Conservation (phyloP, 129 eudicot genomes). For the Erigeron canadensis region DNA sequence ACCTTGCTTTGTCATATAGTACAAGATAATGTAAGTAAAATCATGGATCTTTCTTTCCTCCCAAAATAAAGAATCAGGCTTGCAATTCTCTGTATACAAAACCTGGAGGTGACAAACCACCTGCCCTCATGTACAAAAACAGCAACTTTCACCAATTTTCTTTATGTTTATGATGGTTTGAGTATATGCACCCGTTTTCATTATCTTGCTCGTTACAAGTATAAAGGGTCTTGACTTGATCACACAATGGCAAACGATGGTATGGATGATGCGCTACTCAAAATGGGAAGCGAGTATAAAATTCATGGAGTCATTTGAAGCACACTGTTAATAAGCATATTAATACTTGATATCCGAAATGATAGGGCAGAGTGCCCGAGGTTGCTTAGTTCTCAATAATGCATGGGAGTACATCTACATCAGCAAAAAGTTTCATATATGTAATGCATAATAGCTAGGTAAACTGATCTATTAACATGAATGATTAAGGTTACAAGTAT, state of each 20-base stretch:
- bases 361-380: not conserved
- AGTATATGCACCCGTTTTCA: too few species aligned
- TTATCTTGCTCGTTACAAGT: too few species aligned
- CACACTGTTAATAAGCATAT: too few species aligned
- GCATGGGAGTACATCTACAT: too few species aligned
- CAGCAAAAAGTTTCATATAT: too few species aligned
- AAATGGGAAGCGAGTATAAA: slow-evolving; percentile 29
- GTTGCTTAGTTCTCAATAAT: too few species aligned
- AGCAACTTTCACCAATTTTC: not conserved
- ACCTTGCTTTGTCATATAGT: slow-evolving; percentile 30
- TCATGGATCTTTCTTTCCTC: slow-evolving; percentile 12
- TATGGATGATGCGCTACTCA: slow-evolving; percentile 46
- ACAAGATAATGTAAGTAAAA: not conserved
- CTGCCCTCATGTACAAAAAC: not conserved
- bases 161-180: not conserved
- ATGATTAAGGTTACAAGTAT: too few species aligned
- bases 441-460: too few species aligned
- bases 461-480: too few species aligned
- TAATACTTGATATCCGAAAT: not conserved
- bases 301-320: too few species aligned
- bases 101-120: not conserved
- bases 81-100: not conserved
- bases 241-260: slow-evolving; percentile 41
- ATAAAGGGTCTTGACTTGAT: slow-evolving; percentile 11
- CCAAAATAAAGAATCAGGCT: slow-evolving; percentile 7